These are phyloP conservation scores for Angophora floribunda DNA, from an alignment of 345 rosid species.

Conservation along the genomic window DNA sequence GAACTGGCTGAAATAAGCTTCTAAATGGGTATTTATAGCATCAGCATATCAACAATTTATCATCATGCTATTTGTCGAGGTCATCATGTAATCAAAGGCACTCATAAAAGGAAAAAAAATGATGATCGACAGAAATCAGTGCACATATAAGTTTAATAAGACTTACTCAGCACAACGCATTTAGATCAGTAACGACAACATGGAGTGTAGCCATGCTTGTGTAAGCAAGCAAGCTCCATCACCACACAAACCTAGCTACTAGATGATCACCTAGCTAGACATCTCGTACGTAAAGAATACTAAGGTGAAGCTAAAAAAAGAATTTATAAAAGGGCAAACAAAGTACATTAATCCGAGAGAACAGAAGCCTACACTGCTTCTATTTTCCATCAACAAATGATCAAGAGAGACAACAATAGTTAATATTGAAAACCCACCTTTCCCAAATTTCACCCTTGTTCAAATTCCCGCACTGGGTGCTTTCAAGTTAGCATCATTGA, in stretches of 20 bases:
- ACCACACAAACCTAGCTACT: background rate
- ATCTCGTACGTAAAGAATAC: background rate
- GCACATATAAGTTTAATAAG: background rate
- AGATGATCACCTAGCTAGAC: background rate
- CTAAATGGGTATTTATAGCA: background rate
- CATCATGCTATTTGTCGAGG: background rate
- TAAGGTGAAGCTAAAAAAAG: background rate
- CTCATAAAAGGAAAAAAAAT: background rate
- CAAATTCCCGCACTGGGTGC: background rate
- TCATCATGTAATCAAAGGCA: background rate
- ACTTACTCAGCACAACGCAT: background rate
- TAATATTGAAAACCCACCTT: background rate
- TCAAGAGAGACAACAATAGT: background rate
- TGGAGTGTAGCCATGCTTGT: background rate
- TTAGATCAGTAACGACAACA: background rate
- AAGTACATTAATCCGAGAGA: background rate
- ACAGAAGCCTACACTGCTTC: background rate
- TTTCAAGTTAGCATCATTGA: background rate
- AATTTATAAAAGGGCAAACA: background rate
- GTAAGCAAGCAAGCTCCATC: background rate
- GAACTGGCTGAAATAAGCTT: background rate
- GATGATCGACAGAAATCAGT: background rate
- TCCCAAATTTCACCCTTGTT: background rate
- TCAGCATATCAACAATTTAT: background rate
- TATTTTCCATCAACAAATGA: background rate